A percentile compares a stretch with the other conserved stretches of the same genome.
phyloP scores from a whole-genome alignment of 2,329 filamentous ascomycete genomes.

The Apiospora sp. region DNA sequence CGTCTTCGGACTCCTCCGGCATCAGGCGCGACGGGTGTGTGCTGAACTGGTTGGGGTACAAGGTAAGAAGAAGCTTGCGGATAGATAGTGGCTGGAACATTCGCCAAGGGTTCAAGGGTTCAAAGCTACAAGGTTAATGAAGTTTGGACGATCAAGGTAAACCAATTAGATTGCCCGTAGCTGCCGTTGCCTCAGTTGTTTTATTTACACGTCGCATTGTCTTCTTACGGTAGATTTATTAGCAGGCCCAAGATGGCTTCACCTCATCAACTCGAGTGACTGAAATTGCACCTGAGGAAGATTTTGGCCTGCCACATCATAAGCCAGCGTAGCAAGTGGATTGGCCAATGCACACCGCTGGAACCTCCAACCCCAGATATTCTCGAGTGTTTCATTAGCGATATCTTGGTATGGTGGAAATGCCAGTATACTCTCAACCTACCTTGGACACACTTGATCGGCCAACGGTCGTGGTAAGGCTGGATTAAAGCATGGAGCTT shows the following conservation, averaged over 20 bases:
- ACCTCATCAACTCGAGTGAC: background rate
- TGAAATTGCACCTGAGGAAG: background rate
- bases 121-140: background rate
- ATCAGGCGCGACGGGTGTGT: constrained; percentile 12
- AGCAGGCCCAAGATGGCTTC: background rate
- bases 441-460: background rate
- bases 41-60: background rate
- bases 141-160: background rate
- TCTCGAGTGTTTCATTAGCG: background rate
- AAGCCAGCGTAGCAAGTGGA: background rate
- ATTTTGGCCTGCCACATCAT: background rate
- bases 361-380: background rate
- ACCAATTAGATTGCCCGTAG: background rate
- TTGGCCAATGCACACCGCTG: constrained; percentile 18
- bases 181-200: background rate
- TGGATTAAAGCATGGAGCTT: background rate
- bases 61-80: background rate
- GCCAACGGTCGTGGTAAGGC: background rate
- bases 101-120: background rate
- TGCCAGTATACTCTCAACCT: background rate
- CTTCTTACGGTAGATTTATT: background rate
- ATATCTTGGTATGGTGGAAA: background rate
- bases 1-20: constrained; percentile 18
- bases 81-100: background rate
- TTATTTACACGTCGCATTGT: constrained; percentile 8